A percentile compares a stretch with the other conserved stretches of the same genome.
Evolutionary conservation across 192 early-diverging fungal species (phyloP).

Genomic region (Entomortierella chlamydospora): DNA sequence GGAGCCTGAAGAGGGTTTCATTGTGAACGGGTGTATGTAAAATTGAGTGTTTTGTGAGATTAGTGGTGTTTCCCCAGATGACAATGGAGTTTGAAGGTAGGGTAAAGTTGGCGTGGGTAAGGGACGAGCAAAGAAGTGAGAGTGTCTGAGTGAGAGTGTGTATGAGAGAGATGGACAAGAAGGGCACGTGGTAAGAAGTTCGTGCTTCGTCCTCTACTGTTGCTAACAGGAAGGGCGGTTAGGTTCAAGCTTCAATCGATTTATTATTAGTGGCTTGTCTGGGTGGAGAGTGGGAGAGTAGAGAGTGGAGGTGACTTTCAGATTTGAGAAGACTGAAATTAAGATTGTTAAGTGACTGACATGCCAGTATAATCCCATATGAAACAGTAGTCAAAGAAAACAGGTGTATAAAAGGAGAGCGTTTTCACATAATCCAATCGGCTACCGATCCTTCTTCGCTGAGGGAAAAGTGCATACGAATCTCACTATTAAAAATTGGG

Average conservation of each 20-base stretch:
- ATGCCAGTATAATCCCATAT: neutral
- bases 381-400: too few relatives aligned
- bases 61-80: too few relatives aligned
- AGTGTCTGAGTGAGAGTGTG: too few relatives aligned
- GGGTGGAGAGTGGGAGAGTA: neutral
- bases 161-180: too few relatives aligned
- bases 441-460: conserved; percentile 57
- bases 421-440: neutral
- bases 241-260: too few relatives aligned
- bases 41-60: neutral
- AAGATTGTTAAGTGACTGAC: too few relatives aligned
- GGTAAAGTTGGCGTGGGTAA: neutral
- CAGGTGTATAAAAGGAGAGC: too few relatives aligned
- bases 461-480: conserved; percentile 58
- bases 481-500: conserved; percentile 35
- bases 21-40: conserved; percentile 2
- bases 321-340: too few relatives aligned
- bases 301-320: neutral
- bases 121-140: neutral
- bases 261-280: neutral
- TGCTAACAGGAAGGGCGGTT: too few relatives aligned
- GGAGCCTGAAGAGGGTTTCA: conserved; percentile 42
- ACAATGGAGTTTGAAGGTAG: neutral
- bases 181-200: too few relatives aligned
- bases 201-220: too few relatives aligned